phyloP scores from a whole-genome alignment of 495 filamentous ascomycete genomes.

The Penicillium psychrofluorescens region DNA sequence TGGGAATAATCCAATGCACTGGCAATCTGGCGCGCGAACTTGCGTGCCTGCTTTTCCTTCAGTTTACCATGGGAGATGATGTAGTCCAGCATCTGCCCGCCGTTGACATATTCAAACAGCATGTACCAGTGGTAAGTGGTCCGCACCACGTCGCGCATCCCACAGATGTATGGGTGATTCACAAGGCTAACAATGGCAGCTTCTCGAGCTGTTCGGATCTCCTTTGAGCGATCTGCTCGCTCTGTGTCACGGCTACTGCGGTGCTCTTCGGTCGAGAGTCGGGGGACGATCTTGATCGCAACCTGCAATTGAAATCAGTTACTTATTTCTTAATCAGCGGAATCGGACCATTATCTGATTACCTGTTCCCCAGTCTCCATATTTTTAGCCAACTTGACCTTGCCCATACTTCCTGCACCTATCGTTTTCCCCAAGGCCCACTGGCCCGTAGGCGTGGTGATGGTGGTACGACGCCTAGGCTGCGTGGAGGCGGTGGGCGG shows the following conservation, averaged over 20 bases:
- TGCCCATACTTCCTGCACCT: conserved; percentile 95
- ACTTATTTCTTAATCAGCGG: too few species aligned
- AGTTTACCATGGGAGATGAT: conserved; percentile 97
- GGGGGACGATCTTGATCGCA: conserved; percentile 96
- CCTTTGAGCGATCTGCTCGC: conserved; percentile 88
- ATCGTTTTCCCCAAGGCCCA: conserved; percentile 97
- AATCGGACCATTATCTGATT: too few species aligned
- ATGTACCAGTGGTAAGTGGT: conserved; percentile 99
- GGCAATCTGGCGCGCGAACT: conserved; percentile 95
- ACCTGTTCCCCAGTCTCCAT: conserved; percentile 74
- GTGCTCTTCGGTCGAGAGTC: conserved; percentile 77
- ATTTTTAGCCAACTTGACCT: conserved; percentile 82
- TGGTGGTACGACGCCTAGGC: conserved; percentile 68
- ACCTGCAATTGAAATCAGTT: conserved; percentile 48
- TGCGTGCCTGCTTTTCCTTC: conserved; percentile 97
- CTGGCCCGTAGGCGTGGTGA: conserved; percentile 74
- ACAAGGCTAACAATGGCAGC: conserved; percentile 94
- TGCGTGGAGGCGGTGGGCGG: conserved; percentile 34
- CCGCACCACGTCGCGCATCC: conserved; percentile 88
- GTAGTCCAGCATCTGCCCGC: conserved; percentile 99
- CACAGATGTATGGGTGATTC: conserved; percentile 94
- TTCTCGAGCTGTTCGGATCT: conserved; percentile 91
- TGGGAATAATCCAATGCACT: conserved; percentile 99
- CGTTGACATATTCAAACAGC: conserved; percentile 99
- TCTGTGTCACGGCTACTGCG: conserved; percentile 75